A percentile compares a stretch with the other conserved stretches of the same genome.
These are phyloP conservation scores for Ogataea ganodermae DNA, from an alignment of 805 yeast species.

Conservation along the genomic window DNA sequence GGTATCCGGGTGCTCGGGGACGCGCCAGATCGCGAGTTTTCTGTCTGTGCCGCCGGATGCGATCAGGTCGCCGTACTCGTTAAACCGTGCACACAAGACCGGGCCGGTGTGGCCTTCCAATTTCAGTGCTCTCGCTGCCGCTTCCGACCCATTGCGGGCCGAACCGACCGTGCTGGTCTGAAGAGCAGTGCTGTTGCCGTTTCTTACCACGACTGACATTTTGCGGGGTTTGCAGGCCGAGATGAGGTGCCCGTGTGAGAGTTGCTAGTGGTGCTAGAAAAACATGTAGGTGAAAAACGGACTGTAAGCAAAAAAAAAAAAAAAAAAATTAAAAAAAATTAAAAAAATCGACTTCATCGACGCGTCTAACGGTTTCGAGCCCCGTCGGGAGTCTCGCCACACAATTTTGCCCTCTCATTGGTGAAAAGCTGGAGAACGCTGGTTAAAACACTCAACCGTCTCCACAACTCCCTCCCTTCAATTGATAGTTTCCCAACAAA, in stretches of 20 bases:
- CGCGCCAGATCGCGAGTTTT: slow-evolving; percentile 39
- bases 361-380: too few relatives aligned
- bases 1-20: slow-evolving; percentile 17
- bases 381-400: slow-evolving; percentile 6
- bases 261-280: not conserved
- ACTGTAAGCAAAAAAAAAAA: not conserved
- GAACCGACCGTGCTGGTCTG: not conserved
- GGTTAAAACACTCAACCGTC: not conserved
- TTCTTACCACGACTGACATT: slow-evolving; percentile 5
- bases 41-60: slow-evolving; percentile 68
- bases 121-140: slow-evolving; percentile 14
- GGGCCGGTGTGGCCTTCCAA: slow-evolving; percentile 57
- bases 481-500: too few relatives aligned
- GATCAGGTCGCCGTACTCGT: slow-evolving; percentile 48
- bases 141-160: not conserved
- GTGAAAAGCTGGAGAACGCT: slow-evolving; percentile 3
- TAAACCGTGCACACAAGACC: slow-evolving; percentile 55
- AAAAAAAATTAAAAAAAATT: too few relatives aligned
- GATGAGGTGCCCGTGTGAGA: not conserved
- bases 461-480: too few relatives aligned
- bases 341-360: not conserved
- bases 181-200: not conserved
- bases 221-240: not conserved
- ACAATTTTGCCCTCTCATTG: slow-evolving; percentile 35
- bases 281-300: too few relatives aligned